Conservation (phyloP, 495 filamentous ascomycete species). For the Choiromyces venosus region DNA sequence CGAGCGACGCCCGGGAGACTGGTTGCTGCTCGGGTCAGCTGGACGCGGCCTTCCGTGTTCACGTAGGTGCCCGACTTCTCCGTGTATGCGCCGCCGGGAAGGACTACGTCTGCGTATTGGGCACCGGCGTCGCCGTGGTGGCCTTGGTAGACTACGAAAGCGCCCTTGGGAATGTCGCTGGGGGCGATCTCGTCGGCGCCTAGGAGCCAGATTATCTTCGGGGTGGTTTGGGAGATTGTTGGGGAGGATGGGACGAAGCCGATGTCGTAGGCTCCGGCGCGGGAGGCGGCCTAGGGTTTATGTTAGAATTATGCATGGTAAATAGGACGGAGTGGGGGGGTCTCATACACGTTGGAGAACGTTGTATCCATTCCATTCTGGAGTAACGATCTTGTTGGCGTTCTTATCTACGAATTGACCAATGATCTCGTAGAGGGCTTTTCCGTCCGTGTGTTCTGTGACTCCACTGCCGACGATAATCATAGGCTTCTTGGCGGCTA, state of each 20-base stretch:
- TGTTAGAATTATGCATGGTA: slow-evolving; percentile 1
- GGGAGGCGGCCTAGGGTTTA: slow-evolving; percentile 57
- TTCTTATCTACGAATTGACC: slow-evolving; percentile 90
- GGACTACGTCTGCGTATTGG: slow-evolving; percentile 84
- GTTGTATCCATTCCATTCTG: slow-evolving; percentile 96
- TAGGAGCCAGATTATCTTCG: slow-evolving; percentile 95
- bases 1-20: slow-evolving; percentile 78
- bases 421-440: slow-evolving; percentile 84
- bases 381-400: slow-evolving; percentile 73
- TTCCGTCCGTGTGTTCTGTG: slow-evolving; percentile 81
- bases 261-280: slow-evolving; percentile 87
- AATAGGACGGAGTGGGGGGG: not conserved
- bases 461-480: slow-evolving; percentile 89
- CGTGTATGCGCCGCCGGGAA: slow-evolving; percentile 90
- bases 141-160: slow-evolving; percentile 95
- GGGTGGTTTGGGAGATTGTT: slow-evolving; percentile 67
- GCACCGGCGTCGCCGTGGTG: slow-evolving; percentile 94
- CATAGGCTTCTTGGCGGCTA: slow-evolving; percentile 84
- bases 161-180: slow-evolving; percentile 80
- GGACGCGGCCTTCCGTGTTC: slow-evolving; percentile 93
- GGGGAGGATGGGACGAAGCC: slow-evolving; percentile 82
- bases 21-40: slow-evolving; percentile 84
- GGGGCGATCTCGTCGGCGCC: slow-evolving; percentile 84
- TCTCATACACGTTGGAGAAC: slow-evolving; percentile 72
- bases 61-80: slow-evolving; percentile 96